Conservation (phyloP, 495 filamentous ascomycete genomes). For the Podospora pseudocomata region DNA sequence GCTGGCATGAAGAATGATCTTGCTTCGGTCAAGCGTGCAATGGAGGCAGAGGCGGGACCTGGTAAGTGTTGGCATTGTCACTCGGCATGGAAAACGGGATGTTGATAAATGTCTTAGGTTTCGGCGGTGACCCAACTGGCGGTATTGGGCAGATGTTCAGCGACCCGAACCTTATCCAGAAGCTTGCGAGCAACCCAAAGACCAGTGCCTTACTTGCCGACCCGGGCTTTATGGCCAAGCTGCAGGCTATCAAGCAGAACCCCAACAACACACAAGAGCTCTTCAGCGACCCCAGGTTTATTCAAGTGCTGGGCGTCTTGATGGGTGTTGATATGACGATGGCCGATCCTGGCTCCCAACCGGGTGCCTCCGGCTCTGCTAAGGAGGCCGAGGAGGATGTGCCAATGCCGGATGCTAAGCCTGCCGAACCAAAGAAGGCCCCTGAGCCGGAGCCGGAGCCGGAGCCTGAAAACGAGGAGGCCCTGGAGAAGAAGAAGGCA, state of each 20-base stretch:
- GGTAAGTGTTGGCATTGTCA: conserved; percentile 36
- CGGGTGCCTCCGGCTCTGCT: conserved; percentile 39
- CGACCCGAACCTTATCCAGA: conserved; percentile 83
- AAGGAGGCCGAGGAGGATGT: conserved; percentile 68
- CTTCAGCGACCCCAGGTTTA: conserved; percentile 83
- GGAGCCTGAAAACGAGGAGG: conserved; percentile 73
- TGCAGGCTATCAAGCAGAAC: conserved; percentile 75
- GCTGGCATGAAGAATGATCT: conserved; percentile 88
- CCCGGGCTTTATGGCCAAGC: conserved; percentile 81
- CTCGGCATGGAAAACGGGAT: not conserved
- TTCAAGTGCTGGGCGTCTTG: conserved; percentile 90
- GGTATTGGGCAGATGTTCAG: conserved; percentile 89
- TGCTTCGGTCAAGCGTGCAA: conserved; percentile 78
- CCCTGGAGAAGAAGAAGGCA: conserved; percentile 75
- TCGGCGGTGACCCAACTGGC: conserved; percentile 55
- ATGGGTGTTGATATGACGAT: conserved; percentile 94
- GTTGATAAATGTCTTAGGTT: conserved; percentile 24
- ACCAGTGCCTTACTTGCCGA: conserved; percentile 83
- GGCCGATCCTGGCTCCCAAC: conserved; percentile 49
- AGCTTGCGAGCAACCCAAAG: conserved; percentile 91
- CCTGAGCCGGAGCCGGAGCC: conserved; percentile 56
- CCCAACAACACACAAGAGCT: conserved; percentile 74
- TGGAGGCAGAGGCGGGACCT: conserved; percentile 70
- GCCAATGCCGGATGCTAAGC: conserved; percentile 66
- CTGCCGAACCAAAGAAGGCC: conserved; percentile 44